Evolutionary conservation across 129 eudicot species (phyloP), one percentile per base, ranked within the genome.

Genomic region (carrot (Daucus carota)): DNA sequence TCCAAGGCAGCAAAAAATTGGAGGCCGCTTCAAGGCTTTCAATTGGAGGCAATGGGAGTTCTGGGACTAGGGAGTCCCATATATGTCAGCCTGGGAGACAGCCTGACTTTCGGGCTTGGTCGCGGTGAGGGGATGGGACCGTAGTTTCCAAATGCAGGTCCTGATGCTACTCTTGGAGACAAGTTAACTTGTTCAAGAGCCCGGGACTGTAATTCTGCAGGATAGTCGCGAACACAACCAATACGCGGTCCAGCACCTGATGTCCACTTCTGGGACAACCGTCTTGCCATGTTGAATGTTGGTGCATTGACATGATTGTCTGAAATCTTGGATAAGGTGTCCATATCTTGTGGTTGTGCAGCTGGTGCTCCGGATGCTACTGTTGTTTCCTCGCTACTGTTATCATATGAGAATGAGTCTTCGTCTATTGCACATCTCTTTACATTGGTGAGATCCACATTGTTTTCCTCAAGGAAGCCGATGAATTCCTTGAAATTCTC

Each of bases 181-280:
- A 93, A 81, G 83, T 93, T 93, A 46, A 93, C 97, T 8, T 93
- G 98, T 78, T 93, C 98, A 28, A 93, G 98, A 36, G 98, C 98
- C 77, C 92, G 96, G 73, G 77, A 87, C 67, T 93, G 98, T 33
- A 93, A 68, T 74, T 93, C 96, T 22, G 82, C 22, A 29, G 98
- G 98, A 80, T 93, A 93, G 76, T 93, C 98, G 20, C 97, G 75
- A 32, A 93, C 93, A 34, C 96, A 88, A 2, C 97, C 90, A 50
- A 93, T 93, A 46, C 98, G 86, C 1, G 97, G 90, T 31, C 98
- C 97, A 15, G 80, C 76, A 70, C 98, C 97, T 15, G 91, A 87
- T 66, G 88, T 44, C 98, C 98, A 93, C 40, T 90, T 93, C 85
- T 88, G 79, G 0, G 98, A 90, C 83, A 93, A 72, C 42, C 81